Evolutionary conservation across 202 grass and related monocot species (phyloP), one percentile per base, ranked within the genome.

Genomic region (Tripidium arundinaceum): DNA sequence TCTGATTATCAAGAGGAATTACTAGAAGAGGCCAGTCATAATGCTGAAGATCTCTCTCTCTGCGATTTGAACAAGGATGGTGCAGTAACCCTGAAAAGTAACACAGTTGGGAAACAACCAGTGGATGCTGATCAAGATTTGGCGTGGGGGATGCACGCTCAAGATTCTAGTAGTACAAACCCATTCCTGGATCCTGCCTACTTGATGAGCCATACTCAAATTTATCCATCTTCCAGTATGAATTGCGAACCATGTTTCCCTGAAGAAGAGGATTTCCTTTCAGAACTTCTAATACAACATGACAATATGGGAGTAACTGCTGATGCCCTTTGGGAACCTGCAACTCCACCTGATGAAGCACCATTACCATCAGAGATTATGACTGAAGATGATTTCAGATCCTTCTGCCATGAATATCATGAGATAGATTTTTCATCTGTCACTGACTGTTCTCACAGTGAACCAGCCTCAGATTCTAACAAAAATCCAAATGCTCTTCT

Each of bases 251-350:
- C 74, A 78, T 74, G 45, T 81, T 70, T 69, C 40, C 74, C 84
- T 70, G 83, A 84, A 78, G 81, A 92, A 70, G 66, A 89, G 39
- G 80, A 87, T 86, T 78, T 86, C 76, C 67, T 77, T 89, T 84
- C 76, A 74, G 77, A 89, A 79, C 65, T 86, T 84, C 29, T 86
- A 80, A 70, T 59, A n/a, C 77, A 78, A 64, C 61, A 78, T 65
- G 77, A 27, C 67, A 28, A 83, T 77, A 81, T 41, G 47, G 68
- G 76, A 77, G 68, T 29, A 86, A 54, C 73, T 79, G 46, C 29
- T 81, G 86, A 89, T 91, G 85, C 89, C 49, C 83, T 93, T 59
- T 89, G 86, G 86, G 90, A 91, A 85, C 65, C 87, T 83, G 89
- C 83, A 62, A 86, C 86, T 76, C 87, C 79, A 79, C 83, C 89